Percentiles rank a stretch among this genome's conserved stretches.
phyloP scores from a whole-genome alignment of 2,329 filamentous ascomycete genomes.

The Teratosphaeria nubilosa region DNA sequence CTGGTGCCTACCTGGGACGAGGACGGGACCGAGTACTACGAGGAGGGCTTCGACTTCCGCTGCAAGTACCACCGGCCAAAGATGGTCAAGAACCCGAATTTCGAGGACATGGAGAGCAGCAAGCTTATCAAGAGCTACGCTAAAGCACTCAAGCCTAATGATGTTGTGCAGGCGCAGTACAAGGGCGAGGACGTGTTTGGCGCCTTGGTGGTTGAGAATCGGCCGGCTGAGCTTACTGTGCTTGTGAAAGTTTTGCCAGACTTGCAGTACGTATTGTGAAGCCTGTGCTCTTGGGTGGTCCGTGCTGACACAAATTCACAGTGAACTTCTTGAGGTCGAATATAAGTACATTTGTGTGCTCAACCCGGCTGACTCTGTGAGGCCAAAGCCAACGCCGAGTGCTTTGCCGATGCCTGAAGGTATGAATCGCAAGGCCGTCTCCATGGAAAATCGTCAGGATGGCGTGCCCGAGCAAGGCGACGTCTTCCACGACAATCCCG shows the following conservation, averaged over 20 bases:
- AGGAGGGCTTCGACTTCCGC: conserved; percentile 83
- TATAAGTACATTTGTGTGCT: conserved; percentile 76
- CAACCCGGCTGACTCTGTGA: conserved; percentile 57
- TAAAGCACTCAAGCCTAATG: conserved; percentile 55
- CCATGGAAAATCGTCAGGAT: conserved; percentile 39
- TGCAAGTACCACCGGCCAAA: conserved; percentile 91
- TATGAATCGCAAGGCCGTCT: conserved; percentile 37
- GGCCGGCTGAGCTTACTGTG: conserved; percentile 61
- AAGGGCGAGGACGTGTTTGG: conserved; percentile 81
- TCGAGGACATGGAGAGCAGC: conserved; percentile 58
- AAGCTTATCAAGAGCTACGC: conserved; percentile 59
- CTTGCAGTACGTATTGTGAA: conserved; percentile 49
- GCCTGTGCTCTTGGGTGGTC: neutral
- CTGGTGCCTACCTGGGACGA: conserved; percentile 79
- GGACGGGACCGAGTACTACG: conserved; percentile 84
- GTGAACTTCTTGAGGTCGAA: conserved; percentile 66
- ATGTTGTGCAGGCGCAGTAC: conserved; percentile 80
- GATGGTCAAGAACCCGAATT: conserved; percentile 56
- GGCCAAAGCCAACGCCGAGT: conserved; percentile 64
- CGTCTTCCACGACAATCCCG: conserved; percentile 36
- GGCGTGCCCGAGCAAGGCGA: conserved; percentile 39
- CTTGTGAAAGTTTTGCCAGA: conserved; percentile 76
- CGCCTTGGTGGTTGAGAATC: conserved; percentile 76
- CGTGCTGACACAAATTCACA: conserved; percentile 24
- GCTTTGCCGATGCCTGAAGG: conserved; percentile 59